phyloP scores from a whole-genome alignment of 345 rosid species.

The Psidium guajava region DNA sequence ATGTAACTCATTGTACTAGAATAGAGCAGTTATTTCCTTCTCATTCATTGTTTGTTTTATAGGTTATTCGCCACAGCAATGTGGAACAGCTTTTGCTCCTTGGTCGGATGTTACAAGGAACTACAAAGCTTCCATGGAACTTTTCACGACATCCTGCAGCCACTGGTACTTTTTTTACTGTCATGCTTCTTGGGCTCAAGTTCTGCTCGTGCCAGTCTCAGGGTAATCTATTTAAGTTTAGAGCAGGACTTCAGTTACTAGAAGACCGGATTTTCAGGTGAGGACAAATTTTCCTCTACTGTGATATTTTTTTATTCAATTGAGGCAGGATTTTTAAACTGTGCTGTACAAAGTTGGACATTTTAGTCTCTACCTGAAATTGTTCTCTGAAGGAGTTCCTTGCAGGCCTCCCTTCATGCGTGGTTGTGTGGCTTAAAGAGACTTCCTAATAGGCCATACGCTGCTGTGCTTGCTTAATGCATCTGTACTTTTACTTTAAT shows the following conservation, averaged over 20 bases:
- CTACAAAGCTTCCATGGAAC: constrained; percentile 76
- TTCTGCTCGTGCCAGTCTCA: constrained; percentile 81
- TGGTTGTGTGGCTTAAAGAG: background rate
- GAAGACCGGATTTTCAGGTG: constrained; percentile 94
- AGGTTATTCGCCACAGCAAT: constrained; percentile 90
- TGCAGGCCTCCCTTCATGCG: background rate
- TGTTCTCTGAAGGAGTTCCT: background rate
- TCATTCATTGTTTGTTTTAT: background rate
- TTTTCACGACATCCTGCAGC: constrained; percentile 97
- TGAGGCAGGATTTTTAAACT: background rate
- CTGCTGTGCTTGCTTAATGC: background rate
- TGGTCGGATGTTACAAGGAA: constrained; percentile 87
- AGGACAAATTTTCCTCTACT: constrained; percentile 1
- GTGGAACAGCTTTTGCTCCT: constrained; percentile 93
- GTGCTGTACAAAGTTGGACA: background rate
- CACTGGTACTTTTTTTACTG: constrained; percentile 86
- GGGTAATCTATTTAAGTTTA: constrained; percentile 79
- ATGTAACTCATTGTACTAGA: background rate
- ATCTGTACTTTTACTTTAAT: background rate
- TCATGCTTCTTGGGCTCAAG: constrained; percentile 98
- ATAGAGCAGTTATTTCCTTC: background rate
- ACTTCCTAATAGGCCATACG: background rate
- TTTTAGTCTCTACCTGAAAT: background rate
- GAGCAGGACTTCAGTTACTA: constrained; percentile 80
- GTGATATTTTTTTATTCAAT: background rate